Base-by-base conservation (phyloP, 2,329 filamentous ascomycete genomes). In the Talaromyces islandicus region DNA sequence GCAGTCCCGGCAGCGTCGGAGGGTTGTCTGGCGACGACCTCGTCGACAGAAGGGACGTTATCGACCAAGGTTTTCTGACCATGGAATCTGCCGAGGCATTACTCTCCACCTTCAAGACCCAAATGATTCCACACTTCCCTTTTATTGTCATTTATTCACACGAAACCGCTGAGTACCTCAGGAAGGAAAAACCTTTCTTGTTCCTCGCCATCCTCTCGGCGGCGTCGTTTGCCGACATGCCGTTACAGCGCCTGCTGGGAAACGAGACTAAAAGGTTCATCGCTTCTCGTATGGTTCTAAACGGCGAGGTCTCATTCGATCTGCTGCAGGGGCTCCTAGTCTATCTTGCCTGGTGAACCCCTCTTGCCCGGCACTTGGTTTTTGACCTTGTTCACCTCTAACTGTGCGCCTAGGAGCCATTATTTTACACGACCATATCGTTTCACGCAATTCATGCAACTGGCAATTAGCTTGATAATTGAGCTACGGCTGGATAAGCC, bases 291-390 rank as follows among this genome's bases (percentile, higher is more conserved):
- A 68, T 75, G 52, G 65, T 78, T 11, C 55, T 70, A 14, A 63
- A 65, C 6, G 69, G 69, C 2, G 66, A 73, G 9, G 68, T 73
- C 25, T 72, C 66, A 30, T 69, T 78, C n/a, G 76, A 76, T 41
- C 65, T 76, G 12, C 66, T 78, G 17, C 73, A 78, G 63, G 75
- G 74, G 2, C 58, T 77, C 6, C 63, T 77, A 14, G 65, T 78
- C 0, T 70, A 70, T 56, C 60, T 72, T 17, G 72, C 70, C 24
- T 77, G 74, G 73, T 75, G 57, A 59, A 35, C 43, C 46, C 46
- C 51, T 43, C 29, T 53, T 30, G n/a, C 54, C 24, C 9, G 14
- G 1, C n/a, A 25, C 24, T n/a, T 4, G 5, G 19, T 6, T 9
- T 25, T n/a, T 27, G 48, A 29, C 12, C 9, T 19, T 29, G 24